These are phyloP conservation scores for Colletotrichum karsti DNA, from an alignment of 2,329 filamentous ascomycete species.

Conservation along the genomic window DNA sequence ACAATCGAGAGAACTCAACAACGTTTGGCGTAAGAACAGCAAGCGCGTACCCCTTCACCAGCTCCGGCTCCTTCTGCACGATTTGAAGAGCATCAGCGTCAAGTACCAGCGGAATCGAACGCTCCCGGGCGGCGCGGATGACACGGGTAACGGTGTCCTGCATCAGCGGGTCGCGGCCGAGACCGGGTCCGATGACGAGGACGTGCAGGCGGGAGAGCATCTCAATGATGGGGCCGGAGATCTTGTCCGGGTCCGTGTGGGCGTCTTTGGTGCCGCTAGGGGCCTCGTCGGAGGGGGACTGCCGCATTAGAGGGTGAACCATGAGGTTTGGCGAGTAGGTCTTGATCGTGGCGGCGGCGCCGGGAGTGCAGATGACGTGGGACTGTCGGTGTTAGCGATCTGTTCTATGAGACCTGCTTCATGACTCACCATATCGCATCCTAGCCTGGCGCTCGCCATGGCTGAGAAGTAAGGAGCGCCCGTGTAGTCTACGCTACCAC, in stretches of 20 bases:
- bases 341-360: constrained; percentile 90
- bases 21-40: constrained; percentile 96
- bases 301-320: constrained; percentile 96
- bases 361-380: constrained; percentile 95
- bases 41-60: constrained; percentile 82
- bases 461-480: constrained; percentile 98
- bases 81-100: constrained; percentile 90
- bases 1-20: constrained; percentile 87
- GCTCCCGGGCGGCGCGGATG: constrained; percentile 78
- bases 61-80: constrained; percentile 76
- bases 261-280: constrained; percentile 35
- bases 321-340: constrained; percentile 98
- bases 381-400: constrained; percentile 61
- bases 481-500: constrained; percentile 95
- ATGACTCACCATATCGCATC: constrained; percentile 81
- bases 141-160: constrained; percentile 85
- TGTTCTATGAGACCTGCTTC: neutral
- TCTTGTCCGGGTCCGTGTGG: constrained; percentile 64
- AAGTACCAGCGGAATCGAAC: constrained; percentile 81
- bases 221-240: constrained; percentile 75
- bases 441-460: constrained; percentile 91
- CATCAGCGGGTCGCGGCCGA: constrained; percentile 90
- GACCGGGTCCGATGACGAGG: constrained; percentile 89
- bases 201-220: constrained; percentile 91
- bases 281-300: constrained; percentile 61